Evolutionary conservation across 345 rosid species (phyloP).

Genomic region (Psidium friedrichsthalianum): DNA sequence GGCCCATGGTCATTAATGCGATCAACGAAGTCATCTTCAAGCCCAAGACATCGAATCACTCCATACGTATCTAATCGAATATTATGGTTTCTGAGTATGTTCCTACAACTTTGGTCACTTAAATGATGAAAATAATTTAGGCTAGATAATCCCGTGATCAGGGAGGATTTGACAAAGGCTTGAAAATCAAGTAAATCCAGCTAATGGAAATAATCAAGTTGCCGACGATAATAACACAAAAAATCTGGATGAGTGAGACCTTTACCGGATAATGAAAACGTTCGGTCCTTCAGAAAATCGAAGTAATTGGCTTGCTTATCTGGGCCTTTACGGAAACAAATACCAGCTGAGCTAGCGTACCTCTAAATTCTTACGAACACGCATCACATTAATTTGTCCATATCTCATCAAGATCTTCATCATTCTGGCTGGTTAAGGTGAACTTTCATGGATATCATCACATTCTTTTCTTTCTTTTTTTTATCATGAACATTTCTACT

Average conservation of each 20-base stretch:
- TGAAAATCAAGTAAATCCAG: not conserved
- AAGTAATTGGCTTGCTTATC: no score
- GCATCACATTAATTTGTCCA: no score
- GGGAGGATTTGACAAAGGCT: not conserved
- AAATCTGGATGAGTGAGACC: not conserved
- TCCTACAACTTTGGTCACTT: not conserved
- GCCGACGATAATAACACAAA: not conserved
- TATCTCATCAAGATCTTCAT: no score
- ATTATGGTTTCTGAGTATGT: fast-evolving
- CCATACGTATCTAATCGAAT: not conserved
- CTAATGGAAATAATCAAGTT: not conserved
- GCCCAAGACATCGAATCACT: fast-evolving
- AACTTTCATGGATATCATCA: no score
- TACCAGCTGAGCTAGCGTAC: no score
- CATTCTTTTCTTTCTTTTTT: no score
- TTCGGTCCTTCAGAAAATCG: not conserved
- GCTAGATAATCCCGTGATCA: not conserved
- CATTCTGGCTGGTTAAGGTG: no score
- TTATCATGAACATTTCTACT: no score
- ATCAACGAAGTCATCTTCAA: not conserved
- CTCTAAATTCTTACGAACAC: no score
- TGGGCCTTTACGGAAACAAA: no score
- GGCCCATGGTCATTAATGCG: fast-evolving
- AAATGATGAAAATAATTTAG: not conserved
- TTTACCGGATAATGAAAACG: not conserved